Conservation (phyloP, 352 stramenopile species). For the Lagenidium giganteum region DNA sequence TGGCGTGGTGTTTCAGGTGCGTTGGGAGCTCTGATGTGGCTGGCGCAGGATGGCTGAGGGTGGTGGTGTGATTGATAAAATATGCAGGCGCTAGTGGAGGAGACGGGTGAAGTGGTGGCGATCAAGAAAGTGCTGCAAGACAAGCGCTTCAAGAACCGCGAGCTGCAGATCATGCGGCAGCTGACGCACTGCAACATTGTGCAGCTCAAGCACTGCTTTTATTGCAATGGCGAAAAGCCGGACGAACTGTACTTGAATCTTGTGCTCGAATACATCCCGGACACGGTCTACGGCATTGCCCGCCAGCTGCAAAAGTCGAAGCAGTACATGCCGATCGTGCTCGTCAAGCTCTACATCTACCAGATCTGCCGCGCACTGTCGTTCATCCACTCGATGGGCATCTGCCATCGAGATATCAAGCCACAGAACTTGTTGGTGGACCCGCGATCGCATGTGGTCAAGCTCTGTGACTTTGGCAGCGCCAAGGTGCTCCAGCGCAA, state of each 20-base stretch:
- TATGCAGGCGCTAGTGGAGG: conserved; percentile 89
- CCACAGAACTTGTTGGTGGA: conserved; percentile 99
- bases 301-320: conserved; percentile 96
- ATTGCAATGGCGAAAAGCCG: conserved; percentile 93
- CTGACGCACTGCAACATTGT: conserved; percentile 99
- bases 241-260: conserved; percentile 99
- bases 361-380: conserved; percentile 97
- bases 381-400: conserved; percentile 97
- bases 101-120: conserved; percentile 97
- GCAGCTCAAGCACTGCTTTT: conserved; percentile 99
- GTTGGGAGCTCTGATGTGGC: not conserved
- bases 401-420: conserved; percentile 99
- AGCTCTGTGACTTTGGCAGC: conserved; percentile 99
- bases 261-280: conserved; percentile 99
- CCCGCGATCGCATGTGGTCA: conserved; percentile 95
- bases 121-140: conserved; percentile 99
- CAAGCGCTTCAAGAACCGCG: conserved; percentile 99
- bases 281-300: conserved; percentile 98
- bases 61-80: not conserved
- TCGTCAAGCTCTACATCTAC: conserved; percentile 99
- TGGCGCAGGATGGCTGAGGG: not conserved
- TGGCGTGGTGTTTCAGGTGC: conserved; percentile 97
- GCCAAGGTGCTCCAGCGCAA: conserved; percentile 94
- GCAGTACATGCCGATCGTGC: conserved; percentile 94
- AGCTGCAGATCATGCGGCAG: conserved; percentile 99